phyloP scores from a whole-genome alignment of 1,139 yeast genomes.

The Groenewaldozyma sp. region DNA sequence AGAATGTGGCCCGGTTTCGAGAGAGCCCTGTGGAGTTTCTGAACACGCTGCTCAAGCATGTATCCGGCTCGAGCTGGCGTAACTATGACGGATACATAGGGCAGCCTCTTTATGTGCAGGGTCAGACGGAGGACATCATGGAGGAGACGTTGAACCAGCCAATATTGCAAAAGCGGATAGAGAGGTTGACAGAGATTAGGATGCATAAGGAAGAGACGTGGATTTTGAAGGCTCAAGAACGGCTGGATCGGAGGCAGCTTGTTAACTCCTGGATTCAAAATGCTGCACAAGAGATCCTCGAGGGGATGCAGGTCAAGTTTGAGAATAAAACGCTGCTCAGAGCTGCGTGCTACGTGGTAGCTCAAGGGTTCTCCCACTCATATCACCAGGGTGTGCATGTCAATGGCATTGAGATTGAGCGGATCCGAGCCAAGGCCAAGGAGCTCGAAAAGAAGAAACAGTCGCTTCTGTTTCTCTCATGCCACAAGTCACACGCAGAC shows the following conservation, averaged over 20 bases:
- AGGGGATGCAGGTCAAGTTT: constrained; percentile 29
- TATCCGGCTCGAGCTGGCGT: constrained; percentile 31
- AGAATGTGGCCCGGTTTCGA: constrained; percentile 27
- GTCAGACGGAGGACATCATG: constrained; percentile 26
- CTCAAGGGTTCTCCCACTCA: constrained; percentile 32
- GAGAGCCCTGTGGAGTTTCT: constrained; percentile 29
- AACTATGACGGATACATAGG: constrained; percentile 33
- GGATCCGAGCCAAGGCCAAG: constrained; percentile 28
- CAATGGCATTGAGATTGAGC: constrained; percentile 27
- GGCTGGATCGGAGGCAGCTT: constrained; percentile 20
- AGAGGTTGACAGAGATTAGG: constrained; percentile 26
- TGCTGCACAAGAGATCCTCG: constrained; percentile 27
- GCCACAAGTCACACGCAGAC: constrained; percentile 60
- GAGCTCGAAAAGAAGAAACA: constrained; percentile 30
- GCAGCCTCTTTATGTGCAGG: constrained; percentile 28
- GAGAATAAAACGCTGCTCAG: constrained; percentile 27
- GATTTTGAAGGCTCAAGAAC: constrained; percentile 16
- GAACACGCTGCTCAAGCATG: constrained; percentile 24
- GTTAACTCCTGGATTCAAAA: constrained; percentile 25
- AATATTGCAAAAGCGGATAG: constrained; percentile 24
- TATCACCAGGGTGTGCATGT: constrained; percentile 38
- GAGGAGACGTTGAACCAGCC: constrained; percentile 26
- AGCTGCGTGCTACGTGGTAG: constrained; percentile 31
- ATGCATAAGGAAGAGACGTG: constrained; percentile 24
- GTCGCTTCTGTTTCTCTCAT: constrained; percentile 34